phyloP scores from a whole-genome alignment of 2,329 filamentous ascomycete species.

The Peltaster fructicola region DNA sequence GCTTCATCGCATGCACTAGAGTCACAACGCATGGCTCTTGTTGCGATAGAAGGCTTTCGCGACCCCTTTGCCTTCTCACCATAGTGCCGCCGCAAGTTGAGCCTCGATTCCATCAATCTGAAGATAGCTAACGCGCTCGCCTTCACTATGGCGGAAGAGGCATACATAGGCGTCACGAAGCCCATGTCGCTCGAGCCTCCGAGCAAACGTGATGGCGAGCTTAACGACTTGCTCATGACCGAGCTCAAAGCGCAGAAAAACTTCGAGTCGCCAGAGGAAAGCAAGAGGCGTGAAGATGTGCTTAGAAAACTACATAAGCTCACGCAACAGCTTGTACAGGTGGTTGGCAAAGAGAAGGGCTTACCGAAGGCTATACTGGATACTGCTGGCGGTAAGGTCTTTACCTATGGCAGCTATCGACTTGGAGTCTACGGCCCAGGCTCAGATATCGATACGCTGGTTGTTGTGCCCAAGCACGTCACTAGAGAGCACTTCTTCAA shows the following conservation, averaged over 20 bases:
- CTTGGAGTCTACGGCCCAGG: constrained; percentile 87
- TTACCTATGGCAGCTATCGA: constrained; percentile 90
- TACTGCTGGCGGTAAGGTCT: constrained; percentile 77
- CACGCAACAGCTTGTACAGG: constrained; percentile 70
- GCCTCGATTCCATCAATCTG: not conserved
- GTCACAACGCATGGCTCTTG: too few species aligned
- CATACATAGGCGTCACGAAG: constrained; percentile 54
- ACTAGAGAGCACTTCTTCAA: constrained; percentile 82
- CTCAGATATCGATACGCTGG: constrained; percentile 93
- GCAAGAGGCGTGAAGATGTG: constrained; percentile 57
- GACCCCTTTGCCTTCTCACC: too few species aligned
- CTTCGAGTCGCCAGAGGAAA: constrained; percentile 72
- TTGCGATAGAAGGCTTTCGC: too few species aligned
- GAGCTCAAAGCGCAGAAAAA: constrained; percentile 82
- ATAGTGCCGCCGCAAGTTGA: too few species aligned
- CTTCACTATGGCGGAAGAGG: constrained; percentile 4
- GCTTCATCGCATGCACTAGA: too few species aligned
- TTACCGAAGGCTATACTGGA: constrained; percentile 63
- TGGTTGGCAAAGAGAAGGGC: constrained; percentile 56
- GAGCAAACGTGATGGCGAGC: constrained; percentile 55
- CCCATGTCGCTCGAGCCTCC: constrained; percentile 66
- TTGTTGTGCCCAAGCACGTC: constrained; percentile 81
- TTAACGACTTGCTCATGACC: constrained; percentile 62
- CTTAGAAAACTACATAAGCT: constrained; percentile 62
- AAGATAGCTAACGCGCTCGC: not conserved